Conservation (phyloP, 805 yeast genomes). For the Brettanomyces custersianus region DNA sequence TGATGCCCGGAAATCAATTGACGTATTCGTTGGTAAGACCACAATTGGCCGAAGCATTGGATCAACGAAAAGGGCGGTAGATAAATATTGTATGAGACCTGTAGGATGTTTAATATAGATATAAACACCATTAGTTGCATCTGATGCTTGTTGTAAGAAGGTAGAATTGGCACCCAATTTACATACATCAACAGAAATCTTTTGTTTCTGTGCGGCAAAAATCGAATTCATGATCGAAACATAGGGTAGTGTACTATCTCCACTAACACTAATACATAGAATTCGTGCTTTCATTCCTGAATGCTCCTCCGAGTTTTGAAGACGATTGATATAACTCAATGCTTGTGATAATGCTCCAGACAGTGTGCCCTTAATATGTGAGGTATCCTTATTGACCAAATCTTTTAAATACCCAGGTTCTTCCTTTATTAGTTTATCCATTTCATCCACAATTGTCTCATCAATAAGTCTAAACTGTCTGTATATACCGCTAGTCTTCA, state of each 20-base stretch:
- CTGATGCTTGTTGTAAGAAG: conserved; percentile 91
- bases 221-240: conserved; percentile 93
- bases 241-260: conserved; percentile 71
- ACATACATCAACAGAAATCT: conserved; percentile 83
- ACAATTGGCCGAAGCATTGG: conserved; percentile 73
- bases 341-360: conserved; percentile 81
- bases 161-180: conserved; percentile 67
- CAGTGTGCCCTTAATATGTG: conserved; percentile 38
- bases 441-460: conserved; percentile 54
- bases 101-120: conserved; percentile 55
- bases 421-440: conserved; percentile 37
- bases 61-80: conserved; percentile 79
- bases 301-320: conserved; percentile 37
- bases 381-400: conserved; percentile 16
- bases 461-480: conserved; percentile 77
- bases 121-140: conserved; percentile 88
- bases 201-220: conserved; percentile 91
- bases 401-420: conserved; percentile 16
- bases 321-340: conserved; percentile 67
- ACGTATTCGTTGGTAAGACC: conserved; percentile 71
- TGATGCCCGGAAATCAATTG: conserved; percentile 90
- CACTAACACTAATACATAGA: conserved; percentile 55
- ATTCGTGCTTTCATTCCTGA: conserved; percentile 55
- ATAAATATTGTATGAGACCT: conserved; percentile 76
- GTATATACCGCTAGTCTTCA: conserved; percentile 60